Evolutionary conservation across 768 basidiomycete genomes (phyloP).

Genomic region (Pisolithus tinctorius): DNA sequence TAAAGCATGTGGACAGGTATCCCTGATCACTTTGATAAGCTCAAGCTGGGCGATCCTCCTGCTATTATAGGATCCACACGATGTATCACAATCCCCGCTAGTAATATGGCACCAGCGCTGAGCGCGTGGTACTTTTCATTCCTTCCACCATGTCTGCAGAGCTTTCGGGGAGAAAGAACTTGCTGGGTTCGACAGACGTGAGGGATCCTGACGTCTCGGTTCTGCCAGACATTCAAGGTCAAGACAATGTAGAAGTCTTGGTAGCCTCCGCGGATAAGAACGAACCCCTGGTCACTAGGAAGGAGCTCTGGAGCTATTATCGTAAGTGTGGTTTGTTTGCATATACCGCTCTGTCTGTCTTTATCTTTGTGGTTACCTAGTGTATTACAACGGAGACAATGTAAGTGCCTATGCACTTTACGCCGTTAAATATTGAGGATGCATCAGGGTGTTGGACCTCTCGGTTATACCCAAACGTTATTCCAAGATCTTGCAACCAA

Average conservation of each 20-base stretch:
- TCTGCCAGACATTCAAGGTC: neutral
- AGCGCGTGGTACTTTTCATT: neutral
- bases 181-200: neutral
- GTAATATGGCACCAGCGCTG: neutral
- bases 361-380: constrained; percentile 27
- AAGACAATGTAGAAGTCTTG: constrained; percentile 20
- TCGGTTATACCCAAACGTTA: constrained; percentile 61
- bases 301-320: constrained; percentile 79
- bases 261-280: constrained; percentile 37
- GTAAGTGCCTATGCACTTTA: constrained; percentile 28
- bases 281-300: constrained; percentile 65
- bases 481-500: constrained; percentile 67
- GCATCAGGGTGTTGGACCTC: constrained; percentile 58
- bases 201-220: neutral
- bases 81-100: neutral
- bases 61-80: too few species aligned
- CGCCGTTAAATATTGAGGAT: neutral
- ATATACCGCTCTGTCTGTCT: neutral
- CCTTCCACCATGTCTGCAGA: neutral
- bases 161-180: neutral
- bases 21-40: too few species aligned
- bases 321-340: constrained; percentile 32
- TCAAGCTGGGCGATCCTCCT: too few species aligned
- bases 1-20: too few species aligned
- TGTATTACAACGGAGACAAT: constrained; percentile 80